Evolutionary conservation across 1,284 basidiomycete species (phyloP), one percentile per base, ranked within the genome.

Genomic region (Fomitiporia mediterranea): DNA sequence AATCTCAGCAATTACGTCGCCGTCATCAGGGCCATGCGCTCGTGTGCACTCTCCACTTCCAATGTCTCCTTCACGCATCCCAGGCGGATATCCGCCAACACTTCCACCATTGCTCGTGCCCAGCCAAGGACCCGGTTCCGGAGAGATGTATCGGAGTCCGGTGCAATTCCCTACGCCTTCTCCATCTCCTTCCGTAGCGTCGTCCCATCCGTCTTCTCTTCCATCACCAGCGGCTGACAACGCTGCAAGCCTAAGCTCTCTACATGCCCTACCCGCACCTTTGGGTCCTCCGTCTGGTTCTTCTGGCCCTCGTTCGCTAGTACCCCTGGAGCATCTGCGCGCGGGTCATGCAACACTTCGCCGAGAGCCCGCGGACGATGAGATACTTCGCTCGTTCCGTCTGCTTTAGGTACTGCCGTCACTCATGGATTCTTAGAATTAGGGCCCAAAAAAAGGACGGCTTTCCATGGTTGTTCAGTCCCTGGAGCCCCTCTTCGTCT

Each of bases 301-400:
- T 32, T 43, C 51, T 19, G 40, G 13, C 40, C 49, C 39, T 35
- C 53, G 40, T 19, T 48, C 52, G 30, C 54, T 59, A 11, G 57
- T 59, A n/a, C 57, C 57, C 28, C 44, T 59, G 23, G 53, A 59
- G 6, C 53, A 27, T 30, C 53, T 59, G 19, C 55, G 50, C 23
- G 49, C 48, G 19, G 38, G 42, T 13, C 48, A 52, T n/a, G 27
- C 28, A 21, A 37, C 44, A 8, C 47, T 44, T 39, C 57, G 49
- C 51, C 57, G 57, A 23, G 57, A 55, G 39, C 57, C 53, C 57
- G 57, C 53, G 53, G 57, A 59, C 44, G 53, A 55, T 42, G 57
- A 59, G 37, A 51, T 59, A 23, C 57, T 59, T 37, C 53, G 57
- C 23, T 59, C 57, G 25, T 59, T 59, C 53, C 53, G 53, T 19